Base-by-base conservation (phyloP, 257 asterid genomes). In the Jacaranda mimosifolia region DNA sequence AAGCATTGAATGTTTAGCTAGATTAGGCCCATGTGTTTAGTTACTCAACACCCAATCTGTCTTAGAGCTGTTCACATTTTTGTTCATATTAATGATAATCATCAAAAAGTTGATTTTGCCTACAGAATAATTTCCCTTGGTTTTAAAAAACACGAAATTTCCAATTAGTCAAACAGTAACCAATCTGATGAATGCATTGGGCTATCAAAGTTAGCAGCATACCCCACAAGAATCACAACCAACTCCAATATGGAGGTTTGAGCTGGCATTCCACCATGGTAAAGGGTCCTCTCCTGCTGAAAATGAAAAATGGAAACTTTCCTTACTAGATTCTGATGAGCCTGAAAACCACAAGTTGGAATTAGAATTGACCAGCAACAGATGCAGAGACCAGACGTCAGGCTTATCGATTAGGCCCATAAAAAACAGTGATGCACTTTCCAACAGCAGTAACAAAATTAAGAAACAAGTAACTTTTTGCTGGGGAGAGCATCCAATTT, bases 191-290 rank as follows among this genome's bases (percentile, higher is more conserved):
- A 58, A 74, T 53, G 11, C 42, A 45, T 64, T 38, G 11, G 39
- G 46, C 8, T 21, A 66, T 38, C 36, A 62, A 53, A 43, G 62
- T 36, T 42, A 70, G 64, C 13, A 80, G 60, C 87, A 49, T 87
- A 89, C 94, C 92, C 92, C 94, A 82, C 94, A 89, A 63, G 75
- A 73, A 81, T 89, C 94, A 74, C 94, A 89, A 57, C 94, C 91
- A 72, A 55, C 86, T 66, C 83, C 78, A 65, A 74, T 18, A 40
- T 89, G 94, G 49, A 87, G 81, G 26, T 67, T 80, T 56, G 81
- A 72, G 79, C 58, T 53, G 55, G 79, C 70, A 70, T 83, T 74
- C 87, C 77, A 81, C 86, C 77, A 78, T 15, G 72, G 71, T 60
- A 77, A 74, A 49, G 85, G 79, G 64, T 77, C 72, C 6, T 75